Evolutionary conservation across 2,329 filamentous ascomycete genomes (phyloP).

Genomic region (Monilinia polystroma): DNA sequence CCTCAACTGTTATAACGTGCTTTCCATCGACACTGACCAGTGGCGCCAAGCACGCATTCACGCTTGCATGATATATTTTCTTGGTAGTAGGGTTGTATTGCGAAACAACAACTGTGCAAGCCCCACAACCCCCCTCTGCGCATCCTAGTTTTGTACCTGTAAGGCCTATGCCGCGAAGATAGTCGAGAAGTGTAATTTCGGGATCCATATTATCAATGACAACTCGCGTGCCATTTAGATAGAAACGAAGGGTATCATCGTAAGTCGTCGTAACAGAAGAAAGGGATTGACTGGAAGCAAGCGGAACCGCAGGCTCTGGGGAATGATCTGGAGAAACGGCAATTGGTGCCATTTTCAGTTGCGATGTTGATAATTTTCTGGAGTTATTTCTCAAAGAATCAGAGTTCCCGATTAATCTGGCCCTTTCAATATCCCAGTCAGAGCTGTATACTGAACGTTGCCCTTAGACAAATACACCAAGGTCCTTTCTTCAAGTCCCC

Average conservation of each 20-base stretch:
- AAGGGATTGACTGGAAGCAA: slow-evolving; percentile 44
- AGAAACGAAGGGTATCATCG: slow-evolving; percentile 88
- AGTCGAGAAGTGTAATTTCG: slow-evolving; percentile 88
- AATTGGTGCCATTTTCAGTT: slow-evolving; percentile 54
- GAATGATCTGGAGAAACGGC: slow-evolving; percentile 50
- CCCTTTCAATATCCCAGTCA: too few relatives aligned
- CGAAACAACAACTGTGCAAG: slow-evolving; percentile 92
- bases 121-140: slow-evolving; percentile 93
- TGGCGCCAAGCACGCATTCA: slow-evolving; percentile 93
- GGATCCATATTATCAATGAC: slow-evolving; percentile 84
- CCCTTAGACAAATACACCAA: too few relatives aligned
- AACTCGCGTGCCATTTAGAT: slow-evolving; percentile 89
- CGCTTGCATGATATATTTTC: slow-evolving; percentile 90
- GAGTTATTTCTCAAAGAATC: not conserved
- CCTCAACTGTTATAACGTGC: slow-evolving; percentile 96
- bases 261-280: slow-evolving; percentile 69
- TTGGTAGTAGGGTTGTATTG: slow-evolving; percentile 85
- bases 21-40: slow-evolving; percentile 93
- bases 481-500: too few relatives aligned
- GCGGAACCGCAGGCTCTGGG: slow-evolving; percentile 37
- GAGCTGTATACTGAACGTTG: too few relatives aligned
- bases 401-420: not conserved
- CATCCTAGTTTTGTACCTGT: slow-evolving; percentile 97
- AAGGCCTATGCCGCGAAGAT: slow-evolving; percentile 85
- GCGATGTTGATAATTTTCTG: not conserved